Evolutionary conservation across 2,329 filamentous ascomycete species (phyloP).

Genomic region (Lizonia empirigonia): DNA sequence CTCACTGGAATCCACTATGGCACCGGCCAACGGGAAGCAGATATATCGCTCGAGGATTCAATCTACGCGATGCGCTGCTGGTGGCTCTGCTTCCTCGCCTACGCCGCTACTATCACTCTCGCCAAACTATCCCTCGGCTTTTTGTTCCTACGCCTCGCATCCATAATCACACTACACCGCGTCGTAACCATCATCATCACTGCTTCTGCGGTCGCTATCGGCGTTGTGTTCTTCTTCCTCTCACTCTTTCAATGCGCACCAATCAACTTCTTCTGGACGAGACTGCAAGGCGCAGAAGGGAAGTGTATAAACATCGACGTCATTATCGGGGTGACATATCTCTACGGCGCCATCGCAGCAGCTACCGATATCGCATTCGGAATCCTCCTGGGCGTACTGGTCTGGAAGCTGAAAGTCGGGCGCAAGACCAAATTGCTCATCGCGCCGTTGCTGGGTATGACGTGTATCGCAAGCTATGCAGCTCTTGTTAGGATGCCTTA

Average conservation of each 20-base stretch:
- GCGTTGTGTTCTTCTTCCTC: conserved; percentile 55
- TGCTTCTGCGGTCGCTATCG: conserved; percentile 47
- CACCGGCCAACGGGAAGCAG: conserved; percentile 15
- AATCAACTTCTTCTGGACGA: conserved; percentile 55
- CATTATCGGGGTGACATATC: conserved; percentile 58
- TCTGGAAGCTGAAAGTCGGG: conserved; percentile 61
- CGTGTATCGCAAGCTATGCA: conserved; percentile 24
- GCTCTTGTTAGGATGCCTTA: conserved; percentile 23
- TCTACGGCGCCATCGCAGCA: conserved; percentile 16
- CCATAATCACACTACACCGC: conserved; percentile 48
- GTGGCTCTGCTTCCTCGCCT: conserved; percentile 22
- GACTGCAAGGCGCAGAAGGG: conserved; percentile 30
- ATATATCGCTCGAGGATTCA: conserved; percentile 16
- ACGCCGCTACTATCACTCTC: conserved; percentile 16
- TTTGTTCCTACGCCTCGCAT: conserved; percentile 57
- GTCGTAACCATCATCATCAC: conserved; percentile 53
- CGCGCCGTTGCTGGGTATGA: conserved; percentile 15
- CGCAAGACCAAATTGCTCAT: conserved; percentile 16
- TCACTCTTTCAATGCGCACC: conserved; percentile 58
- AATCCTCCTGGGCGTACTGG: conserved; percentile 49
- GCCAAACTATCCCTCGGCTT: conserved; percentile 55
- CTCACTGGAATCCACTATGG: conserved; percentile 21
- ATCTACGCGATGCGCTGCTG: conserved; percentile 24
- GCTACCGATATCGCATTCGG: conserved; percentile 23
- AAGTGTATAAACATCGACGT: conserved; percentile 50